Percentiles rank a stretch among this genome's conserved stretches.
phyloP scores from a whole-genome alignment of 768 basidiomycete species.

The Aureoboletus auriporus region DNA sequence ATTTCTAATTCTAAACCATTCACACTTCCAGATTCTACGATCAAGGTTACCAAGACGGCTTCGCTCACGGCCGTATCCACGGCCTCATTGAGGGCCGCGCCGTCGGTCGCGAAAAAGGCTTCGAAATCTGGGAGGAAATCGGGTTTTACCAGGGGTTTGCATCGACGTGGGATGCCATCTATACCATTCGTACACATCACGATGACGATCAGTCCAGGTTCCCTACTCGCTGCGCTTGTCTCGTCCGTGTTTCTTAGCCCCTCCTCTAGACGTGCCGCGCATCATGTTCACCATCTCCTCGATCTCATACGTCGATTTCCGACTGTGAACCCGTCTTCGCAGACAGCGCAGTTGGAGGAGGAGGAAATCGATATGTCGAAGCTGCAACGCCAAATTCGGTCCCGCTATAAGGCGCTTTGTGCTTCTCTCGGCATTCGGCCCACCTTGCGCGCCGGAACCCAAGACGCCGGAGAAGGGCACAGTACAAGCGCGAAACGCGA shows the following conservation, averaged over 20 bases:
- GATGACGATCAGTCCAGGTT: constrained; percentile 42
- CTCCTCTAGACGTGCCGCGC: constrained; percentile 46
- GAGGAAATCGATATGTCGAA: constrained; percentile 65
- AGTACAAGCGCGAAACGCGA: no score
- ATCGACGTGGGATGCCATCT: constrained; percentile 58
- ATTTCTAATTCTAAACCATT: not conserved
- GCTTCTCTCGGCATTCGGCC: constrained; percentile 71
- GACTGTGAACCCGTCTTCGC: constrained; percentile 58
- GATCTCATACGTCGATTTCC: constrained; percentile 76
- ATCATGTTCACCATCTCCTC: constrained; percentile 68
- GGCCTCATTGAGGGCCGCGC: constrained; percentile 89
- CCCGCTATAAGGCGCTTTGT: constrained; percentile 84
- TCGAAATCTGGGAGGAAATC: constrained; percentile 96
- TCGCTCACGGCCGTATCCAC: constrained; percentile 82
- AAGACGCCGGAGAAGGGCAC: no score
- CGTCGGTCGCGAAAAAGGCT: constrained; percentile 85
- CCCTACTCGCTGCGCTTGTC: not conserved
- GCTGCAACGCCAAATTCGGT: constrained; percentile 80
- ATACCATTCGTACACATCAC: constrained; percentile 27
- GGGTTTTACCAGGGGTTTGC: constrained; percentile 92
- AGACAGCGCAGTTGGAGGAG: not conserved
- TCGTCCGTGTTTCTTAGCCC: not conserved
- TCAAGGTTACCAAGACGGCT: constrained; percentile 71
- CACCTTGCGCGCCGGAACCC: constrained; percentile 28
- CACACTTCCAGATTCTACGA: constrained; percentile 64